phyloP scores from a whole-genome alignment of 2,329 filamentous ascomycete species.

The Botrytis fabae region DNA sequence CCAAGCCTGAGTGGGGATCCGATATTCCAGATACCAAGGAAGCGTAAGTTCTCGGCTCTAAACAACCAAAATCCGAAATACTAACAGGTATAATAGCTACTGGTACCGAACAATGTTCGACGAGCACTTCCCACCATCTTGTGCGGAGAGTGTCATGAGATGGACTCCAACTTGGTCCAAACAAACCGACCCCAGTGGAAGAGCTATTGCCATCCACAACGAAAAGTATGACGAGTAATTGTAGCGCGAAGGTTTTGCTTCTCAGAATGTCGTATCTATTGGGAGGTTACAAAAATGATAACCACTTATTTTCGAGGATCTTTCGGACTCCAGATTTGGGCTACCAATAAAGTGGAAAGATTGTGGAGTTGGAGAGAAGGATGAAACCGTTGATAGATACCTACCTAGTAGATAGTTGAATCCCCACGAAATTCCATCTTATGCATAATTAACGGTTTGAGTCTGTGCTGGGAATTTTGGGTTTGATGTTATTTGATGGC shows the following conservation, averaged over 20 bases:
- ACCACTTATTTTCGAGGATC: background rate
- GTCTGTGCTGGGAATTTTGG: background rate
- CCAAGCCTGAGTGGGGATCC: conserved; percentile 90
- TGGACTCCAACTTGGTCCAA: conserved; percentile 98
- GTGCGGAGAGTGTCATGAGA: conserved; percentile 88
- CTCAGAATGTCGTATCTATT: conserved; percentile 6
- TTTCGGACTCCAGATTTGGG: background rate
- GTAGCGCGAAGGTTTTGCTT: conserved; percentile 23
- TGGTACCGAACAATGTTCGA: conserved; percentile 99
- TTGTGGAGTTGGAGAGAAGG: conserved; percentile 25
- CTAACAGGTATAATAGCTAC: conserved; percentile 55
- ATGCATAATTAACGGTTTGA: background rate
- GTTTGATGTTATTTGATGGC: background rate
- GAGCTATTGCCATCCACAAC: conserved; percentile 74
- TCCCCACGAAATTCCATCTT: conserved; percentile 10
- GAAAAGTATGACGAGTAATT: conserved; percentile 63
- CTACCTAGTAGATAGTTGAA: conserved; percentile 12
- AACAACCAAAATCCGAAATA: background rate
- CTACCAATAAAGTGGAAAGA: background rate
- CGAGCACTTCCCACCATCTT: conserved; percentile 92
- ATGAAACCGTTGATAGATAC: conserved; percentile 18
- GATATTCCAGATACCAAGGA: conserved; percentile 97
- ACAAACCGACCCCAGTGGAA: conserved; percentile 90
- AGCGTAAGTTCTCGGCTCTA: conserved; percentile 58
- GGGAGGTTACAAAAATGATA: background rate